Conservation (phyloP, 1,139 yeast species). For the Magnusiomyces ingens region DNA sequence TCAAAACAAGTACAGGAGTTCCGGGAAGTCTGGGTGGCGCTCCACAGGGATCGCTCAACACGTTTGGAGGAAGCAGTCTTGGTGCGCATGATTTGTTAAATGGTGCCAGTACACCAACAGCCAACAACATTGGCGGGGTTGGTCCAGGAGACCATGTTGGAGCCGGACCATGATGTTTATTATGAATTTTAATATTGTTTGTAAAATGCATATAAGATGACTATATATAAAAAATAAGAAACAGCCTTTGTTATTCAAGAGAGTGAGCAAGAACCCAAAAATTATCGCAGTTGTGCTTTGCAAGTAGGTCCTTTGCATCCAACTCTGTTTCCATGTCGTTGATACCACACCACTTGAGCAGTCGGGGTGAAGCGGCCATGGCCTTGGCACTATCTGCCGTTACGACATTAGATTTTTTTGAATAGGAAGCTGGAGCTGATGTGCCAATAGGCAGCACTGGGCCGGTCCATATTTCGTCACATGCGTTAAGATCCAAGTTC, state of each 20-base stretch:
- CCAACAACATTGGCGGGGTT: background rate
- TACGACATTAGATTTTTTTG: background rate
- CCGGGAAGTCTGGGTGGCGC: too few relatives aligned
- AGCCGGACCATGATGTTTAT: background rate
- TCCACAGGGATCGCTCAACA: too few relatives aligned
- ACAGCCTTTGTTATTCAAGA: background rate
- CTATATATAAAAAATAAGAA: background rate
- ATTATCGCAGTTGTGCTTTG: conserved; percentile 47
- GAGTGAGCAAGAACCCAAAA: conserved; percentile 44
- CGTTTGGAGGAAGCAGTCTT: too few relatives aligned
- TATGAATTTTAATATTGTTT: background rate
- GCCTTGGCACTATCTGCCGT: background rate
- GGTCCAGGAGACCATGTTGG: background rate
- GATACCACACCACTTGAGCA: conserved; percentile 58
- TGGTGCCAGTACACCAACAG: background rate
- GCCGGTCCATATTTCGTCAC: conserved; percentile 72
- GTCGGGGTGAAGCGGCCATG: conserved; percentile 16
- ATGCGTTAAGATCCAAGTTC: conserved; percentile 44
- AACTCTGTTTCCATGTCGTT: conserved; percentile 46
- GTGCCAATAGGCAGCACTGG: conserved; percentile 33
- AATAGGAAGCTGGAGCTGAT: background rate
- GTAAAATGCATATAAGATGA: background rate
- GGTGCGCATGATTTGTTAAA: too few relatives aligned
- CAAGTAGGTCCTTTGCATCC: conserved; percentile 48
- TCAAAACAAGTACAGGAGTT: background rate